Percentiles rank a stretch among this genome's conserved stretches.
These are phyloP conservation scores for Anthracocystis setariae DNA, from an alignment of 1,284 basidiomycete species.

Conservation along the genomic window DNA sequence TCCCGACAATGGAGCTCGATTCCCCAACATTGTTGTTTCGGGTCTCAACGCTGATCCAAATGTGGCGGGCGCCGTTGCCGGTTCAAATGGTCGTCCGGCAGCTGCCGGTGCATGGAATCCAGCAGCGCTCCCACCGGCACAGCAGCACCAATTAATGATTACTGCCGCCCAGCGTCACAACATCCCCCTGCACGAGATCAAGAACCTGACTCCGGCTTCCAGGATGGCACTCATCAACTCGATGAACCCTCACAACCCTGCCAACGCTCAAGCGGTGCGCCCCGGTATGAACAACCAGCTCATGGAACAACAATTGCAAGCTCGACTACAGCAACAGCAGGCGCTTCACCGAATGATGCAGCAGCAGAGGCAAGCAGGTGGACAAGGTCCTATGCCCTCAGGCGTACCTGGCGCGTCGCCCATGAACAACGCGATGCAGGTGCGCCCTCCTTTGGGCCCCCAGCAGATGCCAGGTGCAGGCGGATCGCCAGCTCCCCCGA, in stretches of 20 bases:
- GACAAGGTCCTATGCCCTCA: slow-evolving; percentile 16
- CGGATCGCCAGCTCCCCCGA: slow-evolving; percentile 38
- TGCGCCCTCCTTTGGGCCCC: slow-evolving; percentile 40
- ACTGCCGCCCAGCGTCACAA: slow-evolving; percentile 59
- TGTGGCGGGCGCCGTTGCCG: slow-evolving; percentile 5
- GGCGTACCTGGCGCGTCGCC: slow-evolving; percentile 29
- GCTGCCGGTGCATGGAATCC: slow-evolving; percentile 45
- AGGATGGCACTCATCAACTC: slow-evolving; percentile 57
- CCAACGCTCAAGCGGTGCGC: slow-evolving; percentile 41
- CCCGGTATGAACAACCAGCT: slow-evolving; percentile 41
- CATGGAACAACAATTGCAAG: slow-evolving; percentile 57
- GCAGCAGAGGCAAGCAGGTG: slow-evolving; percentile 46
- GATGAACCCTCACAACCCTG: slow-evolving; percentile 51
- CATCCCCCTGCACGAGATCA: slow-evolving; percentile 63
- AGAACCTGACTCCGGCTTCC: slow-evolving; percentile 57
- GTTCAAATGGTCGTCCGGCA: slow-evolving; percentile 25
- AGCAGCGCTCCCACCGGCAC: slow-evolving; percentile 48
- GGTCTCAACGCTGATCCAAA: slow-evolving; percentile 25
- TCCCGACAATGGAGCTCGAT: slow-evolving; percentile 38
- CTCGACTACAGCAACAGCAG: slow-evolving; percentile 56
- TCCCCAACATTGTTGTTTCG: slow-evolving; percentile 49
- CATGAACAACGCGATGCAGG: slow-evolving; percentile 38
- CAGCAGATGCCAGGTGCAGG: slow-evolving; percentile 36
- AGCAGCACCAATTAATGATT: slow-evolving; percentile 63
- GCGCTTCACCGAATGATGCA: slow-evolving; percentile 54